These are phyloP conservation scores for Vigna hirtella DNA, from an alignment of 306 rosid genomes.

Conservation along the genomic window DNA sequence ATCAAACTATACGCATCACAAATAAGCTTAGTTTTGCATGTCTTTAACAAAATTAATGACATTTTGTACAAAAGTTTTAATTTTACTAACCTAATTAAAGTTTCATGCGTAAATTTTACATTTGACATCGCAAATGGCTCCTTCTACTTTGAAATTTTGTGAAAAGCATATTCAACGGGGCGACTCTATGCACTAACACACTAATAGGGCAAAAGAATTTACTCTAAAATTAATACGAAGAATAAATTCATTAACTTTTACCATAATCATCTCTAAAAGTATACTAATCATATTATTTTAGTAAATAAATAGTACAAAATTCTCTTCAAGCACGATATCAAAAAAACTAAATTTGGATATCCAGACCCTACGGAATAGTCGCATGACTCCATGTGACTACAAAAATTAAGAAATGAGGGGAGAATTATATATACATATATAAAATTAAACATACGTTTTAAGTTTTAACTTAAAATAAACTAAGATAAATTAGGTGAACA, in stretches of 20 bases:
- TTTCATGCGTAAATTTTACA: background rate
- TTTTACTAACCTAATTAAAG: background rate
- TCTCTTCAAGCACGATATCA: background rate
- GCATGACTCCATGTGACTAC: slow-evolving; percentile 7
- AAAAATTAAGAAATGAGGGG: background rate
- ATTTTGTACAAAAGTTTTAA: slow-evolving; percentile 1
- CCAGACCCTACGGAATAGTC: background rate
- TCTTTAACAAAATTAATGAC: background rate
- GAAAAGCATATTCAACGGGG: background rate
- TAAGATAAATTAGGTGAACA: background rate
- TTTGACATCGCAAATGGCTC: slow-evolving; percentile 12
- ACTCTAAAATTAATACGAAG: no score
- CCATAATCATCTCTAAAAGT: no score
- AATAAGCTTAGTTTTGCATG: background rate
- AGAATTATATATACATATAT: background rate
- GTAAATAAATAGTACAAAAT: no score
- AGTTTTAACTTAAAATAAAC: background rate
- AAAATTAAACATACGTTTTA: background rate
- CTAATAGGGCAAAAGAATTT: background rate
- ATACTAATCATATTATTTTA: background rate
- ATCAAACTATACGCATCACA: slow-evolving; percentile 17
- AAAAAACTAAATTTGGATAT: background rate
- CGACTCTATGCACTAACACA: background rate
- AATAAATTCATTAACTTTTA: no score
- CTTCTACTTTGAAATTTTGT: background rate